phyloP scores from a whole-genome alignment of 2,329 filamentous ascomycete genomes.

The Magnaporthiopsis rhizophila region DNA sequence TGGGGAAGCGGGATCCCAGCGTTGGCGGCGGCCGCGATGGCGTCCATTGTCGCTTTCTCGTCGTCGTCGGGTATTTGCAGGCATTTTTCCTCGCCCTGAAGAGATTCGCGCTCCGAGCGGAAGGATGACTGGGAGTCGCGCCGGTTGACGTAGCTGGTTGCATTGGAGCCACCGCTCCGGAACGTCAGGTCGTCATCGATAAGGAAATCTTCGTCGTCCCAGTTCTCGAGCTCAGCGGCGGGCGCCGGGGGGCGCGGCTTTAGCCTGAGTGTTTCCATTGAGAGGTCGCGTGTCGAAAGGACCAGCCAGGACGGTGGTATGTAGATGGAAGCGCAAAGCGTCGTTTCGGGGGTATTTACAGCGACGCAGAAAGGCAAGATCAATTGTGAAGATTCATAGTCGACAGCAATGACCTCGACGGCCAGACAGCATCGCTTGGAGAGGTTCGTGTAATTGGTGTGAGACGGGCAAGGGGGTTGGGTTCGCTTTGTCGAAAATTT shows the following conservation, averaged over 20 bases:
- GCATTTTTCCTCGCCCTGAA: conserved; percentile 81
- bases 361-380: conserved; percentile 13
- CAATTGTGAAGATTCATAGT: conserved; percentile 26
- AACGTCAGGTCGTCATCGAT: conserved; percentile 61
- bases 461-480: neutral
- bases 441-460: neutral
- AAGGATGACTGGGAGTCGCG: conserved; percentile 77
- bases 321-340: neutral
- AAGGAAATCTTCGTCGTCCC: conserved; percentile 70
- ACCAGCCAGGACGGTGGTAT: neutral
- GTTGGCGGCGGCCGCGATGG: conserved; percentile 77
- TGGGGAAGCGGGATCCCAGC: conserved; percentile 87
- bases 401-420: conserved; percentile 13
- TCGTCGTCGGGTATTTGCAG: conserved; percentile 79
- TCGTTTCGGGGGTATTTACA: conserved; percentile 3
- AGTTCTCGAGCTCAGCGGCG: conserved; percentile 61
- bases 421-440: conserved; percentile 8
- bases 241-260: conserved; percentile 43
- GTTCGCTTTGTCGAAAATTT: neutral
- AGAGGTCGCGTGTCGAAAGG: neutral
- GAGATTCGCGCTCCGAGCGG: conserved; percentile 72
- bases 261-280: conserved; percentile 47
- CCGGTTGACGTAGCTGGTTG: conserved; percentile 36
- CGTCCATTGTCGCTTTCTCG: conserved; percentile 73
- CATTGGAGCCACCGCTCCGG: conserved; percentile 38